phyloP scores from a whole-genome alignment of 2,329 filamentous ascomycete species.

The Calonectria leucothoes region DNA sequence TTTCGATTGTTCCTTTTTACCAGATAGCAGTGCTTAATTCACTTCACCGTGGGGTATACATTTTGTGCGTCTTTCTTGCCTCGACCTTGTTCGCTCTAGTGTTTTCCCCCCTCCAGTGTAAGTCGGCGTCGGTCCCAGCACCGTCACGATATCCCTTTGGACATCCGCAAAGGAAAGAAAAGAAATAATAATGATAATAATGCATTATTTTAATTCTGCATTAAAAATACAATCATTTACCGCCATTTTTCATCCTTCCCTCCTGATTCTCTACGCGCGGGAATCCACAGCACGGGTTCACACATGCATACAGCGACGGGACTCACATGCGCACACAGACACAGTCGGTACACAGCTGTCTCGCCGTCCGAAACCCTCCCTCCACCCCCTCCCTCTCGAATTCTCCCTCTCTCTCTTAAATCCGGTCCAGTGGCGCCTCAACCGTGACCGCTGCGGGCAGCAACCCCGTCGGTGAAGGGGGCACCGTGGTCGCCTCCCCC shows the following conservation, averaged over 20 bases:
- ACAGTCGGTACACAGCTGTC: background rate
- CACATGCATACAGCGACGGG: conserved; percentile 13
- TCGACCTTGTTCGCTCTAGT: background rate
- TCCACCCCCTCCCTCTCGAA: background rate
- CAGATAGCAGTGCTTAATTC: background rate
- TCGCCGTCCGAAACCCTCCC: background rate
- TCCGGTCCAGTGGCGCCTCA: conserved; percentile 6
- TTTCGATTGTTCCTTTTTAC: background rate
- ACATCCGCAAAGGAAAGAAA: background rate
- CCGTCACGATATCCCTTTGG: background rate
- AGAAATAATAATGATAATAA: background rate
- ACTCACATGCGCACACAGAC: conserved; percentile 20
- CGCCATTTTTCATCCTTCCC: background rate
- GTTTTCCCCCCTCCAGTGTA: background rate
- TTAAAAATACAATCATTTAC: conserved; percentile 2
- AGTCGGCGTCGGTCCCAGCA: background rate
- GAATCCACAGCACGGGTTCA: conserved; percentile 22
- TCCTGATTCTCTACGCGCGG: background rate
- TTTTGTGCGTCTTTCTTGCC: background rate
- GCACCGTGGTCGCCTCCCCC: background rate
- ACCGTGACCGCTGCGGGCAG: background rate
- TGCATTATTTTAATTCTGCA: background rate
- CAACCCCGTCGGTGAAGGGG: conserved; percentile 16
- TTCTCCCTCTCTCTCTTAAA: background rate
- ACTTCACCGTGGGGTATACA: background rate